These are phyloP conservation scores for Saccharomyces hybrid DNA, from an alignment of 1,139 yeast genomes.

Conservation along the genomic window DNA sequence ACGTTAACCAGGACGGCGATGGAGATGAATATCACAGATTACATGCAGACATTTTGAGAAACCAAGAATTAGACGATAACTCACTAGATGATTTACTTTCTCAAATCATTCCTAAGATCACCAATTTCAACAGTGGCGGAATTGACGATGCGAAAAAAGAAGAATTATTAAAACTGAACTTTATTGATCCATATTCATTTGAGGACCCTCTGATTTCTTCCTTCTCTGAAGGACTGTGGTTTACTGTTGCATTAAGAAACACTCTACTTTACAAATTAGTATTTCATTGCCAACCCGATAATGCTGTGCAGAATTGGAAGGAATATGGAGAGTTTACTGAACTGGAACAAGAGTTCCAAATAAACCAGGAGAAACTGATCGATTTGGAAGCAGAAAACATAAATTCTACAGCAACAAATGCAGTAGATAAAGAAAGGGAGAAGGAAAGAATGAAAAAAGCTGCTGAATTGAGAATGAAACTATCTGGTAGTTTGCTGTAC, in stretches of 20 bases:
- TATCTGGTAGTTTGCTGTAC: conserved; percentile 25
- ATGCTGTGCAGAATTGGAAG: conserved; percentile 78
- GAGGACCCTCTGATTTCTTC: conserved; percentile 75
- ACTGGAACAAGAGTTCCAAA: conserved; percentile 47
- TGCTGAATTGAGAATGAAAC: conserved; percentile 22
- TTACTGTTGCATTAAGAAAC: conserved; percentile 73
- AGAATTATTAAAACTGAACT: conserved; percentile 32
- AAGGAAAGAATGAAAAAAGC: conserved; percentile 11
- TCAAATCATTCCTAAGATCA: conserved; percentile 15
- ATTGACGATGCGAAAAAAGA: conserved; percentile 1
- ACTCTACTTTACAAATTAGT: conserved; percentile 75
- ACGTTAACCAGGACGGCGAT: background rate
- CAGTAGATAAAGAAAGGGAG: conserved; percentile 1
- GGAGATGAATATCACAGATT: conserved; percentile 1
- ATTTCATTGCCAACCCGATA: conserved; percentile 93
- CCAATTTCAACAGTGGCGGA: conserved; percentile 16
- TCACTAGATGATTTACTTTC: conserved; percentile 41
- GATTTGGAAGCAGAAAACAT: conserved; percentile 19
- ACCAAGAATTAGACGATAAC: conserved; percentile 37
- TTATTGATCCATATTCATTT: conserved; percentile 80
- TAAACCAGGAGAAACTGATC: conserved; percentile 40
- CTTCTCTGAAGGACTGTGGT: conserved; percentile 87
- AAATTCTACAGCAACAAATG: conserved; percentile 6
- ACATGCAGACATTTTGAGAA: conserved; percentile 13
- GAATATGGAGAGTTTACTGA: conserved; percentile 70